Base-by-base conservation (phyloP, 2,329 filamentous ascomycete species). In the Cercospora janseana region DNA sequence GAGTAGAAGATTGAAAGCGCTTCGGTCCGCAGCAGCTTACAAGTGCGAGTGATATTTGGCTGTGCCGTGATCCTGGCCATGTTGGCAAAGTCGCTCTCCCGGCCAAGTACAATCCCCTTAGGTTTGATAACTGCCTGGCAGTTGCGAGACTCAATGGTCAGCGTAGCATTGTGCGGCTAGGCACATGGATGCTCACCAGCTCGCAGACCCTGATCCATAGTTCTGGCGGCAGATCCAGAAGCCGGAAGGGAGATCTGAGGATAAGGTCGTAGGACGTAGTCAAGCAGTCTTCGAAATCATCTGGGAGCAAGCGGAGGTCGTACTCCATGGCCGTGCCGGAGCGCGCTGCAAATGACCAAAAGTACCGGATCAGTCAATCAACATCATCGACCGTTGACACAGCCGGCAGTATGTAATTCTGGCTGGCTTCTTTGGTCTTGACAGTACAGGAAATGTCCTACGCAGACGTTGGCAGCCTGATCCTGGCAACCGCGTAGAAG, bases 141-240 rank as follows among this genome's bases (percentile, higher is more conserved):
- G 13, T 4, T 10, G 26, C 20, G 16, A n/a, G 20, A 3, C 20
- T 23, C 5, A 13, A 13, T 38, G 20, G 26, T 20, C 20, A 38
- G 20, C 12, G 15, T 3, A 24, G 20, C 3, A 20, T 24, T 23
- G 6, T 13, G 35, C 15, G 13, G 35, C 35, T n/a, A 24, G 35
- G n/a, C n/a, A n/a, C n/a, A n/a, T n/a, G n/a, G n/a, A 24, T 20
- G 20, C 20, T 38, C 15, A 38, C 35, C 12, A 38, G 9, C 7
- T 55, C 49, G 50, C 42, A 56, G 7, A 58, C 31, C 2, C 35
- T 13, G 12, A 49, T n/a, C 46, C 53, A 53, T 13, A 56, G 32
- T 32, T 58, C 57, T 4, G 59, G 52, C 3, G 57, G 59, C 15
- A 62, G 35, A 35, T 58, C 56, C 42, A 61, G 50, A n/a, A 60